Evolutionary conservation across 1,284 basidiomycete genomes (phyloP), one percentile per base, ranked within the genome.

Genomic region (Tilletia walkeri): DNA sequence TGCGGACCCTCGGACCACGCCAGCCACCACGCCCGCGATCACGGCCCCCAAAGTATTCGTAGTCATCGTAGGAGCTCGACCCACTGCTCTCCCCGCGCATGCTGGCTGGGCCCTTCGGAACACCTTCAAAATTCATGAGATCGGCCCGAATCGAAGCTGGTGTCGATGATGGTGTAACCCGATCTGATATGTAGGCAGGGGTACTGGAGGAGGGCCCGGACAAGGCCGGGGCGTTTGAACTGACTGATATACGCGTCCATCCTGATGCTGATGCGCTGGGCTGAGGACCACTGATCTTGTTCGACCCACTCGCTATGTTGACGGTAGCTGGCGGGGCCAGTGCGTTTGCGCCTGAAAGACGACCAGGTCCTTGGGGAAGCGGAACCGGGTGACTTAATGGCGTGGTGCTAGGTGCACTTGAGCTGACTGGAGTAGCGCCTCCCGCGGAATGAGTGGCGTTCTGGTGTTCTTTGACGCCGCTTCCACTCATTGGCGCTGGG

Each of bases 51-150:
- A 47, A 49, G n/a, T 66, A 47, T 30, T 48, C 45, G 45, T 66
- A 47, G 18, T 49, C 65, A 20, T 66, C 65, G 20, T 66, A 47
- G 2, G 47, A 45, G 45, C 65, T 47, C 65, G 65, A 47, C 7
- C 65, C 65, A 41, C 65, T 49, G 65, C 45, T 47, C 24, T 48
- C 65, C 39, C 36, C 76, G 10, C 74, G 70, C 77, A 78, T 78
- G 34, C 75, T 75, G 20, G 77, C 75, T 2, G 77, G 77, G 4
- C 75, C 77, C 30, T 75, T 77, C 41, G 77, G 77, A 20, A 78
- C 72, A 3, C 74, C 76, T 24, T 75, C 76, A 69, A 71, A 77
- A 48, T 75, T 70, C 50, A 72, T 69, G 0, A 73, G 70, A 14
- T 63, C 59, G 4, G 59, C 59, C 39, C 59, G 34, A 7, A 39